Conservation (phyloP, 2,329 filamentous ascomycete species). For the Penicillium sp. region DNA sequence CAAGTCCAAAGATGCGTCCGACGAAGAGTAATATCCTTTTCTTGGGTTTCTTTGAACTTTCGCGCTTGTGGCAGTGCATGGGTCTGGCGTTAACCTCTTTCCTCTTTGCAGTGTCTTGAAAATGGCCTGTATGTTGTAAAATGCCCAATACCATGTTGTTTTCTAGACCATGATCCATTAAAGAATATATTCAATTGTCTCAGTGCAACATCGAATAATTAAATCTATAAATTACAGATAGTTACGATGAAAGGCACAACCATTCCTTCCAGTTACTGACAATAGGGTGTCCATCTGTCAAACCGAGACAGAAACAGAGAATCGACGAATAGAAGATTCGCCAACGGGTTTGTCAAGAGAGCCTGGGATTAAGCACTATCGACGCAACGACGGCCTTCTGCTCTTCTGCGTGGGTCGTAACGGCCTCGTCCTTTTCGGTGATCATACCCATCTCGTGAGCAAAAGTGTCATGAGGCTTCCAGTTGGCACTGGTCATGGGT, state of each 20-base stretch:
- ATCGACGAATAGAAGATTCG: background rate
- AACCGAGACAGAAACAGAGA: background rate
- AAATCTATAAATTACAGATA: slow-evolving; percentile 1
- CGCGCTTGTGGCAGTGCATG: slow-evolving; percentile 39
- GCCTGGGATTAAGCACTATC: background rate
- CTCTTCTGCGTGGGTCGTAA: slow-evolving; percentile 3
- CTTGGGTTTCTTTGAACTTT: slow-evolving; percentile 21
- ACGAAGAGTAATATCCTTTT: slow-evolving; percentile 23
- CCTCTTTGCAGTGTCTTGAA: slow-evolving; percentile 13
- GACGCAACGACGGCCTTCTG: background rate
- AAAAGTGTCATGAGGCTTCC: no score
- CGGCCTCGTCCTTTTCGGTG: slow-evolving; percentile 8
- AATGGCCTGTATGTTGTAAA: slow-evolving; percentile 17
- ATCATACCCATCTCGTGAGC: no score
- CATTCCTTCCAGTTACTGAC: background rate
- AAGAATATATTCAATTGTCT: background rate
- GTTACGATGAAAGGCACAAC: background rate
- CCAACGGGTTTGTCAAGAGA: background rate
- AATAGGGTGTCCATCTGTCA: background rate
- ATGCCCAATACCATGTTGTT: slow-evolving; percentile 18
- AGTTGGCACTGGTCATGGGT: no score
- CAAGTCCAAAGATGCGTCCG: slow-evolving; percentile 33
- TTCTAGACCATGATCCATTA: background rate
- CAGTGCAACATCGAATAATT: background rate
- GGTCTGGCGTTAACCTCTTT: slow-evolving; percentile 32